Base-by-base conservation (phyloP, 2,329 filamentous ascomycete species). In the Epichloe typhina region DNA sequence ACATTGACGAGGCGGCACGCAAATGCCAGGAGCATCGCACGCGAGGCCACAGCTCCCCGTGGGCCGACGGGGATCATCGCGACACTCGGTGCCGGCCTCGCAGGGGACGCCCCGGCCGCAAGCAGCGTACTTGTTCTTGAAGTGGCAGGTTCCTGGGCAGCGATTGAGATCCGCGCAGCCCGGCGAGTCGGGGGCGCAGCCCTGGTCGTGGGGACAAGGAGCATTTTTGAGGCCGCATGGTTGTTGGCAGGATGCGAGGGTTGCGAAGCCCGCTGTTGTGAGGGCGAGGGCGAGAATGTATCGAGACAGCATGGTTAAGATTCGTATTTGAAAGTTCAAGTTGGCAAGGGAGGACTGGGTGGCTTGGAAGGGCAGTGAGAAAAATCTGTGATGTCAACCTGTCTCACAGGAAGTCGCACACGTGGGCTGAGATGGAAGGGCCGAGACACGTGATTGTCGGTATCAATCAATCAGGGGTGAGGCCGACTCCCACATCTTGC, bases 1-100 rank as follows among this genome's bases (percentile, higher is more conserved):
- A 21, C 65, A 67, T 0, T 33, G 39, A 1, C 44, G 49, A 2
- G 49, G 50, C 5, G 61, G 60, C 1, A 65, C 54, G 43, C 63
- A 69, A 23, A 69, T 66, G 2, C 66, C 66, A 0, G 62, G 61
- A 6, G 19, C 48, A 41, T 68, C 66, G 49, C 66, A 68, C 3
- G 66, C 62, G 59, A 66, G 55, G 7, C 66, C 66, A 41, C 66
- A 68, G 47, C 56, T 50, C 9, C 23, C 52, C 9, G 23, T 52
- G 33, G 56, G 57, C 9, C 51, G 45, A 38, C 66, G 61, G 11
- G 67, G 66, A 26, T 70, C 66, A 50, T 68, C 59, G 13, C 59
- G 52, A 49, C 67, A 70, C 2, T 54, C 50, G 2, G 55, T 55
- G 11, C 55, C 55, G 17, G 51, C 50, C 33, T 56, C 52, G 55